A percentile compares a stretch with the other conserved stretches of the same genome.
These are phyloP conservation scores for Syncephalastrum contaminatum DNA, from an alignment of 371 early-diverging fungal genomes.

Conservation along the genomic window DNA sequence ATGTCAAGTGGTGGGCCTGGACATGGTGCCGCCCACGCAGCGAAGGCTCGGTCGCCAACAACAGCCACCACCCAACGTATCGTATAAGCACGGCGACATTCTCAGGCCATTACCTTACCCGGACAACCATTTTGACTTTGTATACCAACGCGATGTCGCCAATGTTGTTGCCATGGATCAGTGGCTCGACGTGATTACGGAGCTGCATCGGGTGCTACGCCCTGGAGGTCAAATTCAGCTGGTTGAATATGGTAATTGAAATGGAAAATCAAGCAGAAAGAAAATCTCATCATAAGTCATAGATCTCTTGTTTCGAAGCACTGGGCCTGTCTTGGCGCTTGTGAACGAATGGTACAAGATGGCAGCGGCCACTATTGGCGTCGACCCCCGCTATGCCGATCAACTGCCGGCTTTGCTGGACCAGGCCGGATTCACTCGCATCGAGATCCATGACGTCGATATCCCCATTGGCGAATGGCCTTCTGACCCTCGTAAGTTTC, in stretches of 20 bases:
- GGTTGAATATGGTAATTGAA: slow-evolving; percentile 38
- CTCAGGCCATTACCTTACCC: slow-evolving; percentile 25
- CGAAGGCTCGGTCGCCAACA: not conserved
- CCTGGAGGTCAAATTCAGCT: slow-evolving; percentile 52
- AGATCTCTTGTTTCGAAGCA: slow-evolving; percentile 29
- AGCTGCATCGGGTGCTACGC: slow-evolving; percentile 40
- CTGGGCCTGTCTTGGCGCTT: slow-evolving; percentile 39
- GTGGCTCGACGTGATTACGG: slow-evolving; percentile 36
- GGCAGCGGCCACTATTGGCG: slow-evolving; percentile 26
- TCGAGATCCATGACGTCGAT: slow-evolving; percentile 21
- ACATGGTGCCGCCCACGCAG: slow-evolving; percentile 18
- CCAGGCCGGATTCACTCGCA: slow-evolving; percentile 32
- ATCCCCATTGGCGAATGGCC: slow-evolving; percentile 55
- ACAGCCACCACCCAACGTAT: slow-evolving; percentile 10
- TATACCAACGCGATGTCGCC: slow-evolving; percentile 58
- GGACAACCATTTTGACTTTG: slow-evolving; percentile 58
- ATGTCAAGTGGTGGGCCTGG: slow-evolving; percentile 31
- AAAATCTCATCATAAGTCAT: not conserved
- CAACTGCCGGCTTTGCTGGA: slow-evolving; percentile 15
- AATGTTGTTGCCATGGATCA: slow-evolving; percentile 34
- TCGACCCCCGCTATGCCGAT: slow-evolving; percentile 26
- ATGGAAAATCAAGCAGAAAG: not conserved
- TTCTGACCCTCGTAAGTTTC: slow-evolving; percentile 31
- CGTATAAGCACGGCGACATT: slow-evolving; percentile 34
- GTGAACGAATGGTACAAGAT: slow-evolving; percentile 44